A percentile compares a stretch with the other conserved stretches of the same genome.
Evolutionary conservation across 805 yeast species (phyloP).

Genomic region (Candida adriatica): DNA sequence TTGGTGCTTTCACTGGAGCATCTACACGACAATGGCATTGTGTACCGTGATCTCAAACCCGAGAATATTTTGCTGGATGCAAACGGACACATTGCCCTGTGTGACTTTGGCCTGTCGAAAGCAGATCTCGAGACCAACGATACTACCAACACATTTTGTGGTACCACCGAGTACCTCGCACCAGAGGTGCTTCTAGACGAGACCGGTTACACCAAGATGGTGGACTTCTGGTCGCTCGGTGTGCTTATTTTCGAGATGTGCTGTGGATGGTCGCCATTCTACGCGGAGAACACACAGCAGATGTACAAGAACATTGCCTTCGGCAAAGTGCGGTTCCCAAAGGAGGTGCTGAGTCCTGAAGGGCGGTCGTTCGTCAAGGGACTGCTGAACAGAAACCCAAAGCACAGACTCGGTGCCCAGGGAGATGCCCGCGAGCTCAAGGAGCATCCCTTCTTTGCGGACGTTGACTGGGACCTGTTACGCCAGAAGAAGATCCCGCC

Average conservation of each 20-base stretch:
- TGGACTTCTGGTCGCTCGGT: slow-evolving; percentile 97
- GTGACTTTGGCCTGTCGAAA: slow-evolving; percentile 95
- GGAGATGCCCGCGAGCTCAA: slow-evolving; percentile 90
- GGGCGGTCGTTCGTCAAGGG: slow-evolving; percentile 97
- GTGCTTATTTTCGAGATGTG: slow-evolving; percentile 98
- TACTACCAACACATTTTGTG: slow-evolving; percentile 95
- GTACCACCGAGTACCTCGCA: slow-evolving; percentile 96
- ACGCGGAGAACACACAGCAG: slow-evolving; percentile 96
- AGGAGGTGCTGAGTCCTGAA: slow-evolving; percentile 86
- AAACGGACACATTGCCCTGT: slow-evolving; percentile 92
- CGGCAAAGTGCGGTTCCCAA: slow-evolving; percentile 96
- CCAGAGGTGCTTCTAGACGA: slow-evolving; percentile 96
- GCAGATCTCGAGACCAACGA: slow-evolving; percentile 78
- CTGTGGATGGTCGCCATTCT: slow-evolving; percentile 99
- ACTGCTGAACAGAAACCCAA: slow-evolving; percentile 88
- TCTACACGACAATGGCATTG: slow-evolving; percentile 91
- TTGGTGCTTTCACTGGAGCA: slow-evolving; percentile 89
- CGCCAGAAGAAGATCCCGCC: slow-evolving; percentile 83
- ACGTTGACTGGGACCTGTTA: slow-evolving; percentile 83
- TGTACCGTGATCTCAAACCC: slow-evolving; percentile 94
- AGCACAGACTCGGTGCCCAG: slow-evolving; percentile 85
- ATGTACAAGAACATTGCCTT: slow-evolving; percentile 99
- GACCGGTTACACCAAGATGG: slow-evolving; percentile 97
- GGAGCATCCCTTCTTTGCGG: slow-evolving; percentile 87
- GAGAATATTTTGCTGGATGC: slow-evolving; percentile 94